Conservation (phyloP, 2,329 filamentous ascomycete species). For the Beauveria brongniartii region DNA sequence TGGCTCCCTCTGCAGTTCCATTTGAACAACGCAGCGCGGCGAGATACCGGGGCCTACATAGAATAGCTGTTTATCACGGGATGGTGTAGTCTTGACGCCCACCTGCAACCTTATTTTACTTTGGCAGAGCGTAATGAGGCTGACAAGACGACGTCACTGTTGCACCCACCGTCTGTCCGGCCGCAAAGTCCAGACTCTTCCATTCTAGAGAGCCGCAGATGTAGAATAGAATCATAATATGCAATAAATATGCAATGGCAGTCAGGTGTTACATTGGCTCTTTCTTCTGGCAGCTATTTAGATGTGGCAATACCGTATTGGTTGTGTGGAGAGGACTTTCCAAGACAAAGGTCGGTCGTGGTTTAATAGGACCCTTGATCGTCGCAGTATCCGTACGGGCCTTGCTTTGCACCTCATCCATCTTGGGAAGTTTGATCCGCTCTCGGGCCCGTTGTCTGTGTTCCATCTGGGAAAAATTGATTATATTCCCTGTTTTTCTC, state of each 20-base stretch:
- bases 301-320: not conserved
- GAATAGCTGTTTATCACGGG: too few relatives aligned
- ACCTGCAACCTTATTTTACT: too few relatives aligned
- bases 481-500: not conserved
- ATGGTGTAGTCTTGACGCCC: too few relatives aligned
- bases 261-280: not conserved
- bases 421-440: not conserved
- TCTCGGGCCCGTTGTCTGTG: not conserved
- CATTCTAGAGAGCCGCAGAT: not conserved
- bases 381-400: not conserved
- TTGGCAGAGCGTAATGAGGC: too few relatives aligned
- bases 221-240: not conserved
- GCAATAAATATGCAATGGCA: not conserved
- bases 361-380: not conserved
- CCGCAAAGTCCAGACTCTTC: not conserved
- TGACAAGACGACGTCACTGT: slow-evolving; percentile 1
- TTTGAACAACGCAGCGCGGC: too few relatives aligned
- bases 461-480: not conserved
- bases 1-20: too few relatives aligned
- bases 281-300: not conserved
- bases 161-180: not conserved
- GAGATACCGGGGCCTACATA: too few relatives aligned
- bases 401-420: not conserved
- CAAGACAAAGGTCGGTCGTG: not conserved
- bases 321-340: not conserved